A percentile compares a stretch with the other conserved stretches of the same genome.
Conservation (phyloP, 768 basidiomycete species). For the Atractiella rhizophila region DNA sequence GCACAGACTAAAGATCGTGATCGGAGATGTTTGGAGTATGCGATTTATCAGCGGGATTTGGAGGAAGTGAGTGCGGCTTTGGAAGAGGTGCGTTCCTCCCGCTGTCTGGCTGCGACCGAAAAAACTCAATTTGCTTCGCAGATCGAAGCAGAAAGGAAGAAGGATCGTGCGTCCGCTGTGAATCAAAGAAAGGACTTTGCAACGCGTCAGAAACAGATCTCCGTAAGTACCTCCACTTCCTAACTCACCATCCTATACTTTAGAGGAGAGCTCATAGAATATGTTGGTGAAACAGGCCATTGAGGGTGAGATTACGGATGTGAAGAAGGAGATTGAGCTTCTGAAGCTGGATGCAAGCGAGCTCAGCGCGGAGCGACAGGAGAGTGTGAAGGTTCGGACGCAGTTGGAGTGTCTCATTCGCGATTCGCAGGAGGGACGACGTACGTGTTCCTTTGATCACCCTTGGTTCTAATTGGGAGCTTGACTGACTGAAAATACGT, state of each 20-base stretch:
- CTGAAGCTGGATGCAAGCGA: conserved; percentile 44
- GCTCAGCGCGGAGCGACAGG: conserved; percentile 55
- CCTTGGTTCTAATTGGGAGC: not conserved
- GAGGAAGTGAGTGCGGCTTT: conserved; percentile 65
- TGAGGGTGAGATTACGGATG: not conserved
- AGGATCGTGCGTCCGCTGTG: conserved; percentile 65
- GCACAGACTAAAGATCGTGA: conserved; percentile 51
- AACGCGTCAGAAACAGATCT: conserved; percentile 56
- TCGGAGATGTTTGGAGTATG: conserved; percentile 77
- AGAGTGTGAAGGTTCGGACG: conserved; percentile 57
- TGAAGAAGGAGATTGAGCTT: conserved; percentile 38
- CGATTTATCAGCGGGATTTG: conserved; percentile 68
- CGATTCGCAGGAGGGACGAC: conserved; percentile 43
- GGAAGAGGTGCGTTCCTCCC: conserved; percentile 36
- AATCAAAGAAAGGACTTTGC: conserved; percentile 56
- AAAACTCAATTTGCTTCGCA: conserved; percentile 8
- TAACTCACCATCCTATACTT: not conserved
- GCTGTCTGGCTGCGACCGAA: no score
- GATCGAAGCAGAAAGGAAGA: conserved; percentile 38
- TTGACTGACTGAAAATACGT: not conserved
- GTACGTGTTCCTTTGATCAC: not conserved
- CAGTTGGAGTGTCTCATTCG: conserved; percentile 60
- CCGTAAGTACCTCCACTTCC: conserved; percentile 28
- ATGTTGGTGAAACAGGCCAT: not conserved
- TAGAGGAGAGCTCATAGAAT: not conserved